Base-by-base conservation (phyloP, 768 basidiomycete genomes). In the Amanita fuliginea region DNA sequence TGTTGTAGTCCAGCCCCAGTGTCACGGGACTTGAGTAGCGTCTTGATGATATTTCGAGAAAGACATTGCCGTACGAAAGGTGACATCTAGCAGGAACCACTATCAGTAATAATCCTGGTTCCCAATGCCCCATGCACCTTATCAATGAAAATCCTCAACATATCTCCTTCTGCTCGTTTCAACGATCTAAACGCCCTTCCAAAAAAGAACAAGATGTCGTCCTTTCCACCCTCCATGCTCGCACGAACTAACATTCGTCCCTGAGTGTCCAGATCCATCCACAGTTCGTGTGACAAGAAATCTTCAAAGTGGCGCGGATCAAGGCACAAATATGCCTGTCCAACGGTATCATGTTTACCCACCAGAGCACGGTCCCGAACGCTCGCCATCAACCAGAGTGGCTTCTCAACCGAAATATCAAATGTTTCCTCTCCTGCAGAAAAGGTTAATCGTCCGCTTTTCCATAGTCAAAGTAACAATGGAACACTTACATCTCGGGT, bases 161-260 rank as follows among this genome's bases (percentile, higher is more conserved):
- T 97, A 59, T 99, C 95, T 19, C 77, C 81, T 61, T 98, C 92
- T 0, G 92, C 89, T 28, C 93, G 73, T 67, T 97, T 97, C 56
- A 99, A 63, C 35, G 83, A 90, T 41, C 95, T 75, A 75, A 99
- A 99, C 3, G 85, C 95, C 28, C 93, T 77, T 22, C 96, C 96
- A 59, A 98, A 99, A 72, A 87, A 94, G 71, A 96, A 99, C 56
- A 88, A 88, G 6, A 92, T 89, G 62, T 99, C 96, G 57, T 96
- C 93, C 66, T 95, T 93, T 74, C 98, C 96, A 47, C 94, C 93
- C 60, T 99, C 96, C 93, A 98, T 96, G 60, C 91, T 94, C 51
- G 98, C 77, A 16, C 96, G 78, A 28, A 96, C 70, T 33, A 96
- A 67, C 44, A 97, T 75, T 30, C 91, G 78, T 4, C 96, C 93